Base-by-base conservation (phyloP, 2,329 filamentous ascomycete genomes). In the Phyllosticta citribraziliensis region DNA sequence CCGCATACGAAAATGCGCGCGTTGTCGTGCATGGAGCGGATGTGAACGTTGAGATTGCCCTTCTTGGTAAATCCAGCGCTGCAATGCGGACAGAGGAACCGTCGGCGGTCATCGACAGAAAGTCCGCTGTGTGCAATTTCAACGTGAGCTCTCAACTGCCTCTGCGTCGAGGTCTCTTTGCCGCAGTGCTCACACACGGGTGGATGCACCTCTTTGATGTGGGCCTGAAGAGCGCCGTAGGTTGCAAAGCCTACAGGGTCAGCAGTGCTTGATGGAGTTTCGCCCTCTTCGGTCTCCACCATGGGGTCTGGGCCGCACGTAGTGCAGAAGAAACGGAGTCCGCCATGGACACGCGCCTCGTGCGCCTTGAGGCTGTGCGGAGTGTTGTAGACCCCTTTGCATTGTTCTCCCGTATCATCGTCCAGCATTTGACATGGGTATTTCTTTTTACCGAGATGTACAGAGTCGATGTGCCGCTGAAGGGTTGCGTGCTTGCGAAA, bases 401-500 rank as follows among this genome's bases (percentile, higher is more conserved):
- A 97, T 59, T 72, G 71, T 57, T 80, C 70, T 8, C 79, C 79
- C 0, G 82, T 84, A 5, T 72, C 70, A 20, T 76, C 70, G 64
- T 85, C 76, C n/a, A 80, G 65, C 62, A 87, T 79, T 1, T 79
- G 77, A 72, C 93, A 97, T 5, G 80, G 79, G 68, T 86, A 96
- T 0, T 89, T 85, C 54, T 87, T 84, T 63, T 87, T 75, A 27
- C 86, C 79, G 50, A 93, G 76, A 72, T 97, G 93, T 12, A 86
- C 87, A 10, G 84, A 83, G 59, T 87, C 84, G 64, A 96, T 83
- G 71, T 97, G 93, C 57, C 88, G 86, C 70, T 92, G 85, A 17
- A 97, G 80, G 0, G 91, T 95, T 65, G 91, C 86, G 70, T 91
- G 88, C 74, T 96, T 97, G 64, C 93, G 84, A 73, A 97, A 97